Evolutionary conservation across 2,329 filamentous ascomycete species (phyloP).

Genomic region (Calonectria leucothoes): DNA sequence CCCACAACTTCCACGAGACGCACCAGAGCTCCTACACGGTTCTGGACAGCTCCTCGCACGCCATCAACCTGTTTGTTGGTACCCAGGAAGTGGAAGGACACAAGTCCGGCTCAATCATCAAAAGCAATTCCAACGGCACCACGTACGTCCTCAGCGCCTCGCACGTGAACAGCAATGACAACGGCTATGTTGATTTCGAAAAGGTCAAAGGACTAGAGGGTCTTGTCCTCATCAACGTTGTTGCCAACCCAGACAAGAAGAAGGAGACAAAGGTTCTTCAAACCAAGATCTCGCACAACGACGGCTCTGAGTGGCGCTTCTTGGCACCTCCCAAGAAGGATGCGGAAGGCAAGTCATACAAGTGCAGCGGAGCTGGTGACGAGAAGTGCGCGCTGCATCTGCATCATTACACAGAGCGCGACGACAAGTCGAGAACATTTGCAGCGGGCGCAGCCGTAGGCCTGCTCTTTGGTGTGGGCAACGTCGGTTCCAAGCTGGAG

Average conservation of each 20-base stretch:
- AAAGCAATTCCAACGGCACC: constrained; percentile 98
- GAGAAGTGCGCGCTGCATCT: constrained; percentile 88
- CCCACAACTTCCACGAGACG: constrained; percentile 82
- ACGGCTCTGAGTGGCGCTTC: constrained; percentile 87
- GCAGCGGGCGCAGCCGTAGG: constrained; percentile 90
- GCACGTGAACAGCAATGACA: constrained; percentile 82
- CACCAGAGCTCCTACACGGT: constrained; percentile 91
- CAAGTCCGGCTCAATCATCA: constrained; percentile 88
- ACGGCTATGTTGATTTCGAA: constrained; percentile 92
- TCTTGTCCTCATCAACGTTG: constrained; percentile 86
- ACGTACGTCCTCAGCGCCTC: constrained; percentile 88
- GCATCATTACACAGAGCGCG: constrained; percentile 94
- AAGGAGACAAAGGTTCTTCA: constrained; percentile 89
- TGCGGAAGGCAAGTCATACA: constrained; percentile 76
- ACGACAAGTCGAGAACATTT: constrained; percentile 84
- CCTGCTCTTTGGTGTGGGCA: constrained; percentile 90
- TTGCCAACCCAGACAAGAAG: constrained; percentile 77
- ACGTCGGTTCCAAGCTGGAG: constrained; percentile 80
- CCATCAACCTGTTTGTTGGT: constrained; percentile 93
- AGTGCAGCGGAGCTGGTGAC: constrained; percentile 71
- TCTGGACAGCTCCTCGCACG: constrained; percentile 93
- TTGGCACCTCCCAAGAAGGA: constrained; percentile 79
- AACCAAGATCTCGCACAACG: constrained; percentile 95
- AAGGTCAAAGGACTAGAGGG: constrained; percentile 94
- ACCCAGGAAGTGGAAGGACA: constrained; percentile 74